Percentiles rank a stretch among this genome's conserved stretches.
phyloP scores from a whole-genome alignment of 1,284 basidiomycete genomes.

The Rhodotorula sp. region DNA sequence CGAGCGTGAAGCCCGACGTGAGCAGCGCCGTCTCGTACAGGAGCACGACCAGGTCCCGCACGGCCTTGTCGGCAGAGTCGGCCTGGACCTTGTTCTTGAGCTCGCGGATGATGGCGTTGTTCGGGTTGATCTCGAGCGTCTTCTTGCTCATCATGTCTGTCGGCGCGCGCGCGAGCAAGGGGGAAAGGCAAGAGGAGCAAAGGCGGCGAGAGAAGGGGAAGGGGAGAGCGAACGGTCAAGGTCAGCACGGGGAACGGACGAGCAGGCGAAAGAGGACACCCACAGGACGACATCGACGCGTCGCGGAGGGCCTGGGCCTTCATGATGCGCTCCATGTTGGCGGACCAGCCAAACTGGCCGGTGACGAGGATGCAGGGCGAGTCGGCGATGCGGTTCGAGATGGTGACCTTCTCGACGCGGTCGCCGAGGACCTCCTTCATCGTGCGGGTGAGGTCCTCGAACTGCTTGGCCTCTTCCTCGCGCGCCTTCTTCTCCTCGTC shows the following conservation, averaged over 20 bases:
- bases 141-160: conserved; percentile 75
- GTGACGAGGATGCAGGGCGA: conserved; percentile 97
- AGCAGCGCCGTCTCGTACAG: conserved; percentile 94
- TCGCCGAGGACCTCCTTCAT: conserved; percentile 99
- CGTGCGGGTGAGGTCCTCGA: conserved; percentile 83
- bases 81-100: conserved; percentile 90
- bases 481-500: conserved; percentile 93
- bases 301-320: conserved; percentile 98
- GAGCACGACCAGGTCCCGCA: conserved; percentile 90
- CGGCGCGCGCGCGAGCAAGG: conserved; percentile 13
- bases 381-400: conserved; percentile 96
- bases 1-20: conserved; percentile 73
- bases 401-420: conserved; percentile 98
- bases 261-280: not conserved
- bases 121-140: conserved; percentile 96
- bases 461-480: conserved; percentile 83
- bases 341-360: conserved; percentile 98
- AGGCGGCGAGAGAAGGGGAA: too few relatives aligned
- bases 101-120: conserved; percentile 93
- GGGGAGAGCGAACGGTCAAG: too few relatives aligned
- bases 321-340: conserved; percentile 99
- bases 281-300: conserved; percentile 91
- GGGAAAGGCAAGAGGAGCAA: too few relatives aligned
- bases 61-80: conserved; percentile 92
- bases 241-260: too few relatives aligned